These are phyloP conservation scores for Mortierella sp. DNA, from an alignment of 371 early-diverging fungal genomes.

Conservation along the genomic window DNA sequence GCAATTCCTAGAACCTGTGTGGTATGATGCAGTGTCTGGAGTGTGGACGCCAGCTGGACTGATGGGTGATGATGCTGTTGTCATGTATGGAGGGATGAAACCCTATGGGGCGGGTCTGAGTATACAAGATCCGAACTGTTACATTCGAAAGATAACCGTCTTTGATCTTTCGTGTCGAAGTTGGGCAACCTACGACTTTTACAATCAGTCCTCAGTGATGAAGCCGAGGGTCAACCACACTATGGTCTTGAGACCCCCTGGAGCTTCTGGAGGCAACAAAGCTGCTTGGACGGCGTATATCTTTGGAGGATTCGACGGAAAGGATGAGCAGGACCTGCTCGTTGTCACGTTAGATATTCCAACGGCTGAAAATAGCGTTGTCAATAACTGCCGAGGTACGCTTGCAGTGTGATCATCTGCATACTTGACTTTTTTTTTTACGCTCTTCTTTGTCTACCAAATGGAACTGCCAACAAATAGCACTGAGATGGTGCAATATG, in stretches of 20 bases:
- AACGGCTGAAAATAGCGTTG: conserved; percentile 39
- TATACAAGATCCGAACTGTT: conserved; percentile 24
- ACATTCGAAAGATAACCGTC: conserved; percentile 13
- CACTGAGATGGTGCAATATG: conserved; percentile 57
- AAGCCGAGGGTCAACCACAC: conserved; percentile 51
- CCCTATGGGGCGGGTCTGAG: conserved; percentile 46
- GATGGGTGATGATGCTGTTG: conserved; percentile 40
- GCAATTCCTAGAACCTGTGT: conserved; percentile 28
- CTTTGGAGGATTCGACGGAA: conserved; percentile 53
- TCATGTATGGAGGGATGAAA: conserved; percentile 49
- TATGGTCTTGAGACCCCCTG: conserved; percentile 50
- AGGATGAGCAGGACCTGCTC: conserved; percentile 27
- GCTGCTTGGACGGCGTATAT: conserved; percentile 42
- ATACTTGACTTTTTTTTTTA: background rate
- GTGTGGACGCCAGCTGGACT: conserved; percentile 47
- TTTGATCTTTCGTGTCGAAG: conserved; percentile 45
- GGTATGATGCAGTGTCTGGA: conserved; percentile 41
- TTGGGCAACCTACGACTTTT: conserved; percentile 32
- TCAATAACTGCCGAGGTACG: conserved; percentile 67
- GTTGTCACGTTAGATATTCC: conserved; percentile 49
- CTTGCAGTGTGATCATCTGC: background rate
- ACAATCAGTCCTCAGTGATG: background rate
- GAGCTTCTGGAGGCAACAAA: conserved; percentile 41
- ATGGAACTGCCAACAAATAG: conserved; percentile 29
- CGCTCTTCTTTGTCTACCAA: background rate